Evolutionary conservation across 805 yeast genomes (phyloP).

Genomic region (Lipomyces lipofer): DNA sequence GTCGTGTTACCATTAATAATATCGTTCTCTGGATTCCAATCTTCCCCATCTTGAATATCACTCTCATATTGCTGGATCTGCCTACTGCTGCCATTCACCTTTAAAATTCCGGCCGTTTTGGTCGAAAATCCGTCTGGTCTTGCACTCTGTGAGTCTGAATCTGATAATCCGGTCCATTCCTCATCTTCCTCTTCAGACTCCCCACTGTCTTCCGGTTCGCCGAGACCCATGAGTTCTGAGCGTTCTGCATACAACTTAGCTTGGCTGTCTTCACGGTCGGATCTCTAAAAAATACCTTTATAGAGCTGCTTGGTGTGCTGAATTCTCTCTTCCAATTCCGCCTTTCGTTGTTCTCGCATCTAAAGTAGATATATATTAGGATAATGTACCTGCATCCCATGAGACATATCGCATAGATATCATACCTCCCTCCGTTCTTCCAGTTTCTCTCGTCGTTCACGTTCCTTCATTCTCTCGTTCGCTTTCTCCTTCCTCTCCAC

Average conservation of each 20-base stretch:
- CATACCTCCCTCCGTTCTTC: constrained; percentile 63
- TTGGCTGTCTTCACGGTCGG: neutral
- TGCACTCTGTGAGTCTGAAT: neutral
- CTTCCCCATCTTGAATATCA: constrained; percentile 46
- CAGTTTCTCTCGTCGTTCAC: constrained; percentile 66
- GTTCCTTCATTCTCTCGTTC: constrained; percentile 70
- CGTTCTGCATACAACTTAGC: neutral
- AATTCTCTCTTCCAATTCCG: constrained; percentile 63
- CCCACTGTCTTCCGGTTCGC: neutral
- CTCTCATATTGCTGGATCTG: neutral
- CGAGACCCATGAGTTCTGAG: neutral
- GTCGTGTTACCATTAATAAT: constrained; percentile 53
- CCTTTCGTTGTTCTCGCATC: constrained; percentile 68
- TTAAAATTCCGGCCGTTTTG: constrained; percentile 52
- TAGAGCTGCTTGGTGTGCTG: constrained; percentile 50
- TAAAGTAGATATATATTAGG: constrained; percentile 3
- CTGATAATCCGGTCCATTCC: constrained; percentile 26
- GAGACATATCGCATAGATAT: too few relatives aligned
- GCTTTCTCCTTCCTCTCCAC: constrained; percentile 86
- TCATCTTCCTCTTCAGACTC: constrained; percentile 8
- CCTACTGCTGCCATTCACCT: constrained; percentile 8
- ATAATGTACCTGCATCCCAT: too few relatives aligned
- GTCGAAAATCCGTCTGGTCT: constrained; percentile 21
- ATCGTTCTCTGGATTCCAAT: constrained; percentile 46
- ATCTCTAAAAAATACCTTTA: constrained; percentile 22